Base-by-base conservation (phyloP, 2,329 filamentous ascomycete species). In the Chaetomium sp. region DNA sequence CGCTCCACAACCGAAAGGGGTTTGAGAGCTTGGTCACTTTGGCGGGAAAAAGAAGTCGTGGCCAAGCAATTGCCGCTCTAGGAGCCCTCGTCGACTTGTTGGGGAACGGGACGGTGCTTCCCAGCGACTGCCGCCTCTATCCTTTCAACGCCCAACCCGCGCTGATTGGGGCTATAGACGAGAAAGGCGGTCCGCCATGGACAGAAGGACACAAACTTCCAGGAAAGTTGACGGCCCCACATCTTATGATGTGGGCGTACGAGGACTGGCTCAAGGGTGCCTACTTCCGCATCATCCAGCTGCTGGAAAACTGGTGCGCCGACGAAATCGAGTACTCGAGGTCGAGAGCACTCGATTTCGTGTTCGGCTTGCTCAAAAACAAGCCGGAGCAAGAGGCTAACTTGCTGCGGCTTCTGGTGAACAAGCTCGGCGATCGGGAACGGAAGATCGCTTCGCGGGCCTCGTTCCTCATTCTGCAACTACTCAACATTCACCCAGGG, bases 371-470 rank as follows among this genome's bases (percentile, higher is more conserved):
- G 47, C 81, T 99, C 67, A 95, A 92, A 76, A 93, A 97, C 76
- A 99, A 97, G 79, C 94, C 95, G 0, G 95, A 99, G 77, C 95
- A 99, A 75, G 95, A 99, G 77, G 90, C 94, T 62, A 99, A 99
- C 75, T 80, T 99, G 68, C 81, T 99, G 66, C 88, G 94, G 61
- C 81, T 99, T 63, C 80, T 99, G 64, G 92, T 99, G 70, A 98
- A 98, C 81, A 99, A 99, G 78, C 86, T 99, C 29, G 94, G 96
- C 72, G 95, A 99, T 75, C 91, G 90, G 53, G 92, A 96, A 70
- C 93, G 93, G 75, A 99, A 98, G 78, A 96, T 99, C 72, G 90
- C 95, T 0, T 99, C 95, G 4, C 87, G 93, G 66, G 90, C 94
- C 2, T 98, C 95, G 0, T 96, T 97, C 77, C 84, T 98, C 53